Evolutionary conservation across 129 eudicot species (phyloP), one percentile per base, ranked within the genome.

Genomic region (Chrysanthemum makinoi): DNA sequence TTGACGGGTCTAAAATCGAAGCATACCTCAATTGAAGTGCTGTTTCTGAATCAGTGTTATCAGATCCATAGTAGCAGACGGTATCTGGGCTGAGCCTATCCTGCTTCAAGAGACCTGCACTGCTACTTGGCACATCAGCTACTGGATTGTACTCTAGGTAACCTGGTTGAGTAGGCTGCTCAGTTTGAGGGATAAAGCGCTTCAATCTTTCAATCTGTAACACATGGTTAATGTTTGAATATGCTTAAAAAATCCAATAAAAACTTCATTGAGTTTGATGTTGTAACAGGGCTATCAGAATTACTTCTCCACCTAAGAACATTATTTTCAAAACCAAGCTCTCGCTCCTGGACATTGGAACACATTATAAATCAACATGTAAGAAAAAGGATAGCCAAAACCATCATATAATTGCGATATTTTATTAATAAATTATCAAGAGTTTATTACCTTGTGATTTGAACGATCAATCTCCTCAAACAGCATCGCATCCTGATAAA

Each of bases 231-330:
- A 59, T 16, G 11, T 24, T 62, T 61, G 3, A 26, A 24, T 61
- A 69, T 62, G 47, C 24, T 52, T 22, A 50, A 35, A 30, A 35
- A 11, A 15, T 12, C 10, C 10, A 9, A 33, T 54, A 65, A 43
- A n/a, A 43, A 54, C n/a, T 10, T 30, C 52, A 80, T 16, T 22
- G 18, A 26, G 66, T 48, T 26, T n/a, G 22, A 51, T 57, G 20
- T 17, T 63, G 18, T 17, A 15, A 64, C n/a, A 79, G 17, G 17
- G 51, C 46, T 46, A 59, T 12, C 62, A 7, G 12, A 72, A 11
- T 83, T 80, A 72, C 98, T 89, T 92, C 88, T 85, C 80, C 84
- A 49, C n/a, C 86, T 89, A 61, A 92, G 81, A 55, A 72, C 60
- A 19, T 76, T 84, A 50, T 87, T 89, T 79, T 85, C 91, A 47